Base-by-base conservation (phyloP, 495 filamentous ascomycete genomes). In the Aspergillus asperescens region DNA sequence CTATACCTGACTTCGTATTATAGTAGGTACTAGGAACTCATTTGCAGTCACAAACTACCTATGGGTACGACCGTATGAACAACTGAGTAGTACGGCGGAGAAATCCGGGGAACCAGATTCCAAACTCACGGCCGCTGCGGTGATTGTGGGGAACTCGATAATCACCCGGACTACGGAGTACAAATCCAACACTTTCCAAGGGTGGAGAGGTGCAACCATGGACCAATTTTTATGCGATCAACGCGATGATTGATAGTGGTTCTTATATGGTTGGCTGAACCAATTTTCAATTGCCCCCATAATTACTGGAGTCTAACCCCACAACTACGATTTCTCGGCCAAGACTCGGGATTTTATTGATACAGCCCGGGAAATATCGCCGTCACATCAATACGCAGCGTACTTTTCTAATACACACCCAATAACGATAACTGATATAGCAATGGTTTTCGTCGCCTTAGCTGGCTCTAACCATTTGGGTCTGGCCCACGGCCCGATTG, bases 321-420 rank as follows among this genome's bases (percentile, higher is more conserved):
- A 43, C 38, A 7, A 37, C 50, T 38, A 28, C 20, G 31, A 52
- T 35, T 52, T 45, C 29, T 52, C 50, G 50, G 50, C 13, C 27
- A 52, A 45, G 40, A 29, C 40, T 52, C 50, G 50, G 50, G 7
- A n/a, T 19, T 49, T 32, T 24, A 16, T 1, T 8, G 32, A n/a
- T 35, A 27, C 23, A 4, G 25, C 12, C 34, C n/a, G 28, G 5
- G n/a, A 18, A 37, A 37, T 7, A 35, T 23, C 15, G 29, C 44
- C 16, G 41, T 48, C 37, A 35, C 34, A 20, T n/a, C 31, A 37
- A 24, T 48, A 48, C 45, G 13, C 16, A 2, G 29, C 32, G 23
- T 24, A 24, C n/a, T 47, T 10, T 15, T 27, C 43, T 18, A 20
- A 45, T 27, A 8, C 41, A 29, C 12, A 45, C 23, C 23, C 25